These are phyloP conservation scores for Chrysanthemum lavandulifolium DNA, from an alignment of 129 eudicot genomes.

Conservation along the genomic window DNA sequence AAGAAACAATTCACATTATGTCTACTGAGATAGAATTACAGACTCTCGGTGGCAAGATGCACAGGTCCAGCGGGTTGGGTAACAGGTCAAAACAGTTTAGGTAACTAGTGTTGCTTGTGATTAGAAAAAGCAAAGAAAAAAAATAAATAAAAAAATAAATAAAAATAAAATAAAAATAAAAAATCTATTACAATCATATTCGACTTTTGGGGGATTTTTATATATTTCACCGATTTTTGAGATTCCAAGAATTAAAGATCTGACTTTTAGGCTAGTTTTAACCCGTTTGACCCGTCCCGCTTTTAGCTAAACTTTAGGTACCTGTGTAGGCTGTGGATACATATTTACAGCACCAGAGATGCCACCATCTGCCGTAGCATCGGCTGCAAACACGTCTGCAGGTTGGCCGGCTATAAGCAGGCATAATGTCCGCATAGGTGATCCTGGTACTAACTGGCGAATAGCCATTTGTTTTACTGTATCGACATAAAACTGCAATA, in stretches of 20 bases:
- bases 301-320: conserved; percentile 19
- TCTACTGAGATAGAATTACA: conserved; percentile 2
- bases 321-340: conserved; percentile 56
- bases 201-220: too few relatives aligned
- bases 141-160: too few relatives aligned
- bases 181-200: too few relatives aligned
- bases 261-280: too few relatives aligned
- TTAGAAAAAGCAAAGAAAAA: too few relatives aligned
- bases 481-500: conserved; percentile 78
- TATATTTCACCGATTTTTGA: too few relatives aligned
- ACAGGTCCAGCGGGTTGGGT: not conserved
- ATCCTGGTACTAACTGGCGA: conserved; percentile 74
- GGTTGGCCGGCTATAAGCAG: conserved; percentile 94
- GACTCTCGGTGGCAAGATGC: too few relatives aligned
- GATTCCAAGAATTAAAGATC: too few relatives aligned
- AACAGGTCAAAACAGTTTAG: conserved; percentile 4
- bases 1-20: conserved; percentile 10
- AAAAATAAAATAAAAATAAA: too few relatives aligned
- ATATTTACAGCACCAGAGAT: conserved; percentile 34
- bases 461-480: conserved; percentile 92
- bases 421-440: conserved; percentile 94
- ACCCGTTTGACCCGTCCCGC: too few relatives aligned
- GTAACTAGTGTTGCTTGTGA: not conserved
- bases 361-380: conserved; percentile 38
- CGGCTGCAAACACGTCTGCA: conserved; percentile 70